Percentiles rank a stretch among this genome's conserved stretches.
phyloP scores from a whole-genome alignment of 148 eudicot genomes.

The Chenopodium album region DNA sequence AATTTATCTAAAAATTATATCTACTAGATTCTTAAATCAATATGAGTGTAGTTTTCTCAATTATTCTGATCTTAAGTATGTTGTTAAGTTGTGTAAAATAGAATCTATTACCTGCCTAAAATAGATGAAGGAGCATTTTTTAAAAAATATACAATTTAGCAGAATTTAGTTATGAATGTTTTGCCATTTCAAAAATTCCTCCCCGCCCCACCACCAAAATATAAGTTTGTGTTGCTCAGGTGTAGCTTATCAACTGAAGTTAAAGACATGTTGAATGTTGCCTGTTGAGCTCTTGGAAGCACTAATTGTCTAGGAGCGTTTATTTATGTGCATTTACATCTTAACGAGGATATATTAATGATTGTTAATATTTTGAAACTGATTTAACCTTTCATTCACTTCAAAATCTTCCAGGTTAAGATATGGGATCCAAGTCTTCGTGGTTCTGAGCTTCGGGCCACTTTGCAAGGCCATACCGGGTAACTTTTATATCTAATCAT shows the following conservation, averaged over 20 bases:
- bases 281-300: neutral
- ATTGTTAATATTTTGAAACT: neutral
- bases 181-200: too few species aligned
- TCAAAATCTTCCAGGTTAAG: conserved; percentile 58
- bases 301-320: neutral
- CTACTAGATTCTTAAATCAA: too few species aligned
- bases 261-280: neutral
- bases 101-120: too few species aligned
- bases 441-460: conserved; percentile 93
- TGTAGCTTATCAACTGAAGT: neutral
- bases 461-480: conserved; percentile 97
- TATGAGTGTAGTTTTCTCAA: too few species aligned
- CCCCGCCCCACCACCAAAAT: too few species aligned
- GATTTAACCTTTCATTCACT: conserved; percentile 8
- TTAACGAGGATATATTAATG: neutral
- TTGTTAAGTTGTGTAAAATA: too few species aligned
- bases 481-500: conserved; percentile 25
- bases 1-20: too few species aligned
- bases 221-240: neutral
- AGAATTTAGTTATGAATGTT: too few species aligned
- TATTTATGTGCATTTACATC: neutral
- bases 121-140: too few species aligned
- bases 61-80: too few species aligned
- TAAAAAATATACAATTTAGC: too few species aligned
- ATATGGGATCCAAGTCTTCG: conserved; percentile 98